Base-by-base conservation (phyloP, 352 stramenopile species). In the Phytopythium chamaehyphon region DNA sequence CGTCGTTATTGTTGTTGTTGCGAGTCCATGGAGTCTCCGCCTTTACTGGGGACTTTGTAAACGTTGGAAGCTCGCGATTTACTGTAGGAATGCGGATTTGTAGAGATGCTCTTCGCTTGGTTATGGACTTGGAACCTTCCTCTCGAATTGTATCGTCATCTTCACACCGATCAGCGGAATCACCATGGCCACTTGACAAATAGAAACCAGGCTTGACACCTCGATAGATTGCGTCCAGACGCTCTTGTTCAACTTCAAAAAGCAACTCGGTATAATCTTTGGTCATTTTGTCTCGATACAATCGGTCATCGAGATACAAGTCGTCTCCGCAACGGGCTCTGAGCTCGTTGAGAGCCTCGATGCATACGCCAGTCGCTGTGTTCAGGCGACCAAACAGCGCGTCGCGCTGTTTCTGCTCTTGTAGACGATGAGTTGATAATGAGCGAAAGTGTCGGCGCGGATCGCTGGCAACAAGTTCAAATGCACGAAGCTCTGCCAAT, bases 201-300 rank as follows among this genome's bases (percentile, higher is more conserved):
- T 18, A 50, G n/a, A 14, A 22, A 1, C 33, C 33, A 7, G 33
- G 19, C 11, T 24, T 53, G 42, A 71, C 55, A 2, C 58, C 59
- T 15, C 58, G 24, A 55, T 85, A 90, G 24, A 88, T 88, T 45
- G 86, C 69, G 16, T 40, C 59, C n/a, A 90, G 55, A 0, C 79
- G 65, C 49, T 87, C 77, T 56, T 86, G 70, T 39, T 90, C 79
- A n/a, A 88, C 73, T 8, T 84, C 74, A 37, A 70, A 90, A 23
- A 88, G 54, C 37, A 90, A 40, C 37, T 88, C 79, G 0, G 71
- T 88, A 62, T 90, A 90, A 42, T 90, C 76, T 45, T 84, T 87
- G 33, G 73, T 69, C 72, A 90, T 88, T 61, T 90, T 90, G 4
- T 88, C 71, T 4, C 51, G 45, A 22, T 90, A 90, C 12, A 58